Evolutionary conservation across 2,329 filamentous ascomycete genomes (phyloP).

Genomic region (Juglanconis oblonga): DNA sequence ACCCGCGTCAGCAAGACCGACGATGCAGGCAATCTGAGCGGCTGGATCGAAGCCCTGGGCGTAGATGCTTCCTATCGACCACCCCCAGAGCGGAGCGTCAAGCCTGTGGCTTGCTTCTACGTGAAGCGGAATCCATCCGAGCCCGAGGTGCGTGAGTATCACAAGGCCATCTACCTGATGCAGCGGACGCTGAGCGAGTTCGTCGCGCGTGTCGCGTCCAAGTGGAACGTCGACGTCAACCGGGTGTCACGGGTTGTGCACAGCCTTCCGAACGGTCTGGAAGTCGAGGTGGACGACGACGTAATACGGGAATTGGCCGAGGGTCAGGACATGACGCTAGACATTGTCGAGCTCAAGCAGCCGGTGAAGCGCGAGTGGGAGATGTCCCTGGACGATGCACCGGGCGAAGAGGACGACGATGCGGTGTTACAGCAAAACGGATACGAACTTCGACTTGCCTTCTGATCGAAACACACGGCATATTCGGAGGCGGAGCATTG

Average conservation of each 20-base stretch:
- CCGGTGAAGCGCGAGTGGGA: constrained; percentile 59
- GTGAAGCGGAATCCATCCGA: constrained; percentile 55
- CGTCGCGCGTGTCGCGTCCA: constrained; percentile 67
- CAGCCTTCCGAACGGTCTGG: constrained; percentile 69
- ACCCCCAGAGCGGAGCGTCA: constrained; percentile 67
- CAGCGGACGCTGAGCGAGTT: constrained; percentile 75
- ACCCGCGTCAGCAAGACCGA: constrained; percentile 53
- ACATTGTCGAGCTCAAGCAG: constrained; percentile 49
- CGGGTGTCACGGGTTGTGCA: constrained; percentile 70
- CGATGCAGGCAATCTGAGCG: constrained; percentile 63
- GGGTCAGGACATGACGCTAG: constrained; percentile 85
- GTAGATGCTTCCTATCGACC: constrained; percentile 85
- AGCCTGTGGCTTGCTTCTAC: constrained; percentile 85
- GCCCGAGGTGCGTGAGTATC: constrained; percentile 57
- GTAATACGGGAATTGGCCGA: constrained; percentile 80
- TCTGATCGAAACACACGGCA: constrained; percentile 31
- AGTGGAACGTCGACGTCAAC: constrained; percentile 75
- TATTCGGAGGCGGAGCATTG: background rate
- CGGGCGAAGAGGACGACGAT: constrained; percentile 32
- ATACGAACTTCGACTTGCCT: constrained; percentile 46
- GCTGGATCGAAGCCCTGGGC: constrained; percentile 87
- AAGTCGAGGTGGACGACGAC: constrained; percentile 88
- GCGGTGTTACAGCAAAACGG: constrained; percentile 29
- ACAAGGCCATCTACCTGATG: constrained; percentile 82
- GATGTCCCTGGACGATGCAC: constrained; percentile 51